Base-by-base conservation (phyloP, 1,284 basidiomycete species). In the Polyporus tsugae region DNA sequence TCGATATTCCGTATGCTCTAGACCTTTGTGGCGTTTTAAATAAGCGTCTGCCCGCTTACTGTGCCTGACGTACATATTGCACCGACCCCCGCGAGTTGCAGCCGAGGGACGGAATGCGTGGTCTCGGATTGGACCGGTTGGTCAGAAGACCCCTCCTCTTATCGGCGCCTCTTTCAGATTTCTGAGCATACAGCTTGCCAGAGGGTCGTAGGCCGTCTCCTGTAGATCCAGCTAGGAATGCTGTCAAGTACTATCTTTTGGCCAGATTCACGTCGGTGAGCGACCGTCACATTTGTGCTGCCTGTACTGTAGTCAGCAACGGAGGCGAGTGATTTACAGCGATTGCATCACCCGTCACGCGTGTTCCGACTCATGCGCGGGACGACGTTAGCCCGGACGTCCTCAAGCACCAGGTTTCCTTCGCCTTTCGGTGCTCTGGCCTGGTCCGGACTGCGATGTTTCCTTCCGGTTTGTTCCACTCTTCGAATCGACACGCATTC, bases 381-480 rank as follows among this genome's bases (percentile, higher is more conserved):
- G n/a, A 46, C 44, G n/a, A 46, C 1, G 22, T 49, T 49, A 11
- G 46, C 46, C 46, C 46, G 46, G 22, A 5, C 4, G 22, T 10
- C 22, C 29, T 29, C 29, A 29, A 29, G 29, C 22, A n/a, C n/a
- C n/a, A n/a, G n/a, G n/a, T n/a, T 25, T 25, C 46, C 22, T 49
- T 49, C 46, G 10, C 22, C 0, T 49, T 49, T 49, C 46, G 17
- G 29, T 9, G 29, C 15, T 17, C 52, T 55, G 29, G 52, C 52
- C 52, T 19, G 10, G 29, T 35, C 52, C 52, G 29, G 52, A 15
- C 52, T 33, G 52, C 52, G 5, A 35, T 3, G 29, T 58, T 58
- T 9, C 9, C 55, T 36, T 58, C 55, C 55, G 55, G n/a, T 38
- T 58, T 58, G 6, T 13, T 58, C 55, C 55, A 58, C 55, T 5